Base-by-base conservation (phyloP, 192 early-diverging fungal species). In the Kickxella alabastrina region DNA sequence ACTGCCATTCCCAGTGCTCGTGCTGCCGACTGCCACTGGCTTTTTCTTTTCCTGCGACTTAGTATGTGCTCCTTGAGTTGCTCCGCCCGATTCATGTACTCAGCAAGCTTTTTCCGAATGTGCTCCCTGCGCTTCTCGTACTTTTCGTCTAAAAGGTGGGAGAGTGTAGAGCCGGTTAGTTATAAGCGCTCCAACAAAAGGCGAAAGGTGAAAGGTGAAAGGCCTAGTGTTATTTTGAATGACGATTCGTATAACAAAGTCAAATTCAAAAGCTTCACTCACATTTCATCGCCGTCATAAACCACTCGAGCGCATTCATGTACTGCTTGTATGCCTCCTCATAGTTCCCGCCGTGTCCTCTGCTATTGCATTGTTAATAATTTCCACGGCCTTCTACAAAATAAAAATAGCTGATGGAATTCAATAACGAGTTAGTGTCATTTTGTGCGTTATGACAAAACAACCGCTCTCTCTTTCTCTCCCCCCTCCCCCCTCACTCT, bases 71-170 rank as follows among this genome's bases (percentile, higher is more conserved):
- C 90, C 65, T 96, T 97, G 51, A 98, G 81, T 68, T 86, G 85
- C 63, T 98, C 94, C 8, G 96, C 94, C 10, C 96, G 83, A 17
- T 88, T 87, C 45, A 96, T 79, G 65, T 97, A 97, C 57, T 95
- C 94, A 1, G 85, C 84, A n/a, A 94, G 85, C 67, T 88, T 90
- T 58, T 90, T 89, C 41, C 89, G 83, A 43, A 98, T 87, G 14
- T 82, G 74, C 52, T 91, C 87, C 52, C 92, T 91, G 40, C 78
- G 68, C 51, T 83, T 79, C 43, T 95, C 93, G 59, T 95, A 93
- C 76, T 97, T 97, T 68, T 98, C 94, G 63, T 98, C 62, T 64
- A n/a, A n/a, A n/a, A n/a, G n/a, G n/a, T n/a, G n/a, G n/a, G n/a
- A n/a, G n/a, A n/a, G n/a, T n/a, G n/a, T n/a, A n/a, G n/a, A n/a